Evolutionary conservation across 2,329 filamentous ascomycete species (phyloP), one percentile per base, ranked within the genome.

Genomic region (Paecilomyces sp.): DNA sequence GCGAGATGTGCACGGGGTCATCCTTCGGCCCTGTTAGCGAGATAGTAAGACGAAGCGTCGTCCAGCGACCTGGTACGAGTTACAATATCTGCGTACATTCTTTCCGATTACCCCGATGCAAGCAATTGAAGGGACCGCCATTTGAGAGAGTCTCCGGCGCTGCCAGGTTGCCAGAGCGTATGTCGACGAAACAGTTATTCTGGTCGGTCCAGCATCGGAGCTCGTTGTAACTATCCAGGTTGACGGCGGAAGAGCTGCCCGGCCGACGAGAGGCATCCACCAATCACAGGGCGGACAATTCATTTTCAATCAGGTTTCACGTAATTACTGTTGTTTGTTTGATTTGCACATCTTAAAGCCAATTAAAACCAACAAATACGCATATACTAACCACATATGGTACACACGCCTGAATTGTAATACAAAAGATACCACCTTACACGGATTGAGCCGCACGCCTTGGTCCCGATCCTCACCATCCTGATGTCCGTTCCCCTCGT

Each of bases 101-200:
- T 94, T 92, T 66, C 94, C 93, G 69, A 99, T 95, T 57, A 97
- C 83, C 75, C 92, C 92, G 68, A 99, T 87, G 73, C 92, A 96
- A 75, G 91, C 92, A 75, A 97, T 94, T 36, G 89, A 91, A 31
- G 93, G 88, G 58, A 74, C 71, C 47, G 79, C 72, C 81, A 83
- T 81, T 56, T 47, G 64, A n/a, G 51, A 12, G 22, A 12, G 9
- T 30, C 24, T 3, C 51, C 25, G 22, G 51, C n/a, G 51, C 9
- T 9, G 15, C n/a, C 18, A 18, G n/a, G 15, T 47, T 22, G 41
- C 18, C n/a, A n/a, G n/a, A 47, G n/a, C 41, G 8, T 47, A 18
- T 47, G 18, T 47, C 15, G 9, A n/a, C n/a, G 41, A 8, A 22
- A 47, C 18, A 47, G 7, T 9, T 8, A 47, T n/a, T 28, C 25